Evolutionary conservation across 768 basidiomycete species (phyloP), one percentile per base, ranked within the genome.

Genomic region (Clitopilus passeckerianus): DNA sequence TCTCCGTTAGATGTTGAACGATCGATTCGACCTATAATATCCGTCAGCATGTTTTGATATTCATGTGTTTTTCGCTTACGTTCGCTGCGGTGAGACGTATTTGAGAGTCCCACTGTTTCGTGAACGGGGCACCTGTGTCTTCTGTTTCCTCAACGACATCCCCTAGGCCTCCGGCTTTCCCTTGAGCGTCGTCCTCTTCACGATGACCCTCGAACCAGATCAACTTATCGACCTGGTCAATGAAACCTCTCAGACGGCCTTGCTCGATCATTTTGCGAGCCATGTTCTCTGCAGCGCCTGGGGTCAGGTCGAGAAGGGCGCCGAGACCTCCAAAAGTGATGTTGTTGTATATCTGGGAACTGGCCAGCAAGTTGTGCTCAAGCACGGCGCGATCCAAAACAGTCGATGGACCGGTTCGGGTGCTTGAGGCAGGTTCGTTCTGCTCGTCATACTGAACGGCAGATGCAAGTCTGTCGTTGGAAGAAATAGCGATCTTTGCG

Each of bases 241-340:
- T 96, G 59, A 87, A 88, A 24, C 91, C 97, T 62, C 91, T 87
- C 61, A 98, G 75, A 58, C 97, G 89, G 8, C 93, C 91, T 74
- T 99, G 97, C 69, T 98, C 95, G 55, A 99, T 97, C 97, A 99
- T 99, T 70, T 91, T 92, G 56, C 96, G 84, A 9, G 96, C 95
- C 90, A 98, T 98, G 0, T 88, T 93, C 74, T 99, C 97, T 16
- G 96, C 96, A 15, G 93, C 94, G 24, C 90, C 89, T 14, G 96
- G 90, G 3, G 92, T 90, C 63, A 98, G 76, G 68, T 94, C 92
- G 53, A 99, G 80, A 15, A 98, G 77, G 0, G 90, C 86, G 20
- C 97, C 97, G 9, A 98, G 75, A n/a, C 96, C 97, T 24, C 83
- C 78, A 74, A 98, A 98, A 24, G 93, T 92, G 75, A 99, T 97